phyloP scores from a whole-genome alignment of 208 protist species.

The Trypanosoma boissoni region DNA sequence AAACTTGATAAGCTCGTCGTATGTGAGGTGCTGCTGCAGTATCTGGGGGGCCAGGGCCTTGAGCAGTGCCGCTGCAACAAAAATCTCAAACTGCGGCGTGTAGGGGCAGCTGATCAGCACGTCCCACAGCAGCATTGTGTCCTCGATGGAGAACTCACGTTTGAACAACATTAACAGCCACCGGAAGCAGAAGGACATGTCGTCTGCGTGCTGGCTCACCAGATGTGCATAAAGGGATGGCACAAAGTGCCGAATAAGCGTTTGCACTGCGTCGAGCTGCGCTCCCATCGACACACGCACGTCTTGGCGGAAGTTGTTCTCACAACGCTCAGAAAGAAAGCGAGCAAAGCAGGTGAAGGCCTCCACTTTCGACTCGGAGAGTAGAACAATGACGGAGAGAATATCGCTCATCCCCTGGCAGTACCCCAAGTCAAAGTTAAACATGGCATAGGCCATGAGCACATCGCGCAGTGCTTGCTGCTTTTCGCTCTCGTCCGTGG shows the following conservation, averaged over 20 bases:
- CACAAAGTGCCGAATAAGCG: conserved; percentile 56
- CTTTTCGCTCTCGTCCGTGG: conserved; percentile 40
- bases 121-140: conserved; percentile 85
- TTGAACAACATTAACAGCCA: conserved; percentile 88
- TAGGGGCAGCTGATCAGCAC: conserved; percentile 69
- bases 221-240: conserved; percentile 63
- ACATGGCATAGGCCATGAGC: conserved; percentile 81
- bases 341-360: conserved; percentile 48
- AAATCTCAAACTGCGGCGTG: conserved; percentile 61
- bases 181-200: conserved; percentile 88
- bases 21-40: conserved; percentile 36
- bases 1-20: conserved; percentile 66
- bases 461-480: conserved; percentile 60
- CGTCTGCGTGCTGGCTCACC: conserved; percentile 29
- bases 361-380: conserved; percentile 39
- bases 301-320: conserved; percentile 58
- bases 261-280: conserved; percentile 38
- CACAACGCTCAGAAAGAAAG: conserved; percentile 49
- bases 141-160: conserved; percentile 67
- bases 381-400: conserved; percentile 47
- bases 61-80: conserved; percentile 65
- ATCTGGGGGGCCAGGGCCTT: conserved; percentile 48
- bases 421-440: conserved; percentile 93
- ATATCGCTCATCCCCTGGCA: conserved; percentile 91
- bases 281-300: conserved; percentile 40